Base-by-base conservation (phyloP, 495 filamentous ascomycete species). In the Aspergillus affinis region DNA sequence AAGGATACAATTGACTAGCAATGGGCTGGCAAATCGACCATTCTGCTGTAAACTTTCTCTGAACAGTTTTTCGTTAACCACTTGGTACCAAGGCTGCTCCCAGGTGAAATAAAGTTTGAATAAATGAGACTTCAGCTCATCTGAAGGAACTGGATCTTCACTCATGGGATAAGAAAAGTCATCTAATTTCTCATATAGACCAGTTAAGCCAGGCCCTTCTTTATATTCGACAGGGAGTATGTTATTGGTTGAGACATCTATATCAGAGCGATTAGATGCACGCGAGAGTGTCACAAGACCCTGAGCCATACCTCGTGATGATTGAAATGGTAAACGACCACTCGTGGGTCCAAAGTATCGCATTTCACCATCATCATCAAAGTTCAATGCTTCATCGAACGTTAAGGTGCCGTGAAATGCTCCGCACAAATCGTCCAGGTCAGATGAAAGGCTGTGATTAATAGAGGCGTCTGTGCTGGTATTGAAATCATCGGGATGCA, bases 1-100 rank as follows among this genome's bases (percentile, higher is more conserved):
- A 8, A 91, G 75, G 29, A 93, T 75, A 46, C 88, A 88, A 61
- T 92, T 93, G 23, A 93, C 85, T 3, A 95, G 74, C 8, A 93
- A 79, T 6, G 88, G 72, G 6, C 87, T 92, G 71, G 85, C 92
- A 66, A 88, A 90, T 79, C 50, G 75, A 62, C 51, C 81, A 68
- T 15, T 84, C 81, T 17, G 66, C 70, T 7, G 66, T 63, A 90
- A 86, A 66, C 92, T 90, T 26, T 81, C 73, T 56, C 89, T 71
- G 65, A 95, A 93, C 55, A 89, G 81, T 51, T 86, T 84, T 54
- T 91, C 87, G 57, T 85, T 86, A 45, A 95, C 81, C 4, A 89
- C 79, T 8, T 86, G 83, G 65, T 89, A 86, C 55, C 85, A 88
- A 2, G 89, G 88, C 62, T 93, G 89, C 64, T 89, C 86, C 90